Evolutionary conservation across 2,329 filamentous ascomycete species (phyloP).

Genomic region (Calonectria fujianensis): DNA sequence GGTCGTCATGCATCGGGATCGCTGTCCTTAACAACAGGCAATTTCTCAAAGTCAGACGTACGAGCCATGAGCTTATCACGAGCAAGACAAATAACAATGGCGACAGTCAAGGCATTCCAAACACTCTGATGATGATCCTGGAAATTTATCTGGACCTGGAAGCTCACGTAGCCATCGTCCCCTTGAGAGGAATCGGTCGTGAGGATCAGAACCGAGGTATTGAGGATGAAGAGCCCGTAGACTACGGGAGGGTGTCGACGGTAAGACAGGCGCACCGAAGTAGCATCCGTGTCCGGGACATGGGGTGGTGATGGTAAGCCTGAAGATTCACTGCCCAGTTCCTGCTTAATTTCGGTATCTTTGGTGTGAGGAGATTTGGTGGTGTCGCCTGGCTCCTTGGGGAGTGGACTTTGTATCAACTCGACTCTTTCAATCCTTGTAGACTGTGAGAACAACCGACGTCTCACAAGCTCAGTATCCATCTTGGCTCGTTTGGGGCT

Average conservation of each 20-base stretch:
- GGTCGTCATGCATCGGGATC: conserved; percentile 61
- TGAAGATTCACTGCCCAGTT: not conserved
- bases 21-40: conserved; percentile 57
- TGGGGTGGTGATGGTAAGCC: not conserved
- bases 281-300: conserved; percentile 38
- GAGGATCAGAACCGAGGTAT: conserved; percentile 62
- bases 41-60: conserved; percentile 60
- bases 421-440: conserved; percentile 36
- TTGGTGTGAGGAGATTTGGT: not conserved
- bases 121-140: conserved; percentile 63
- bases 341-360: not conserved
- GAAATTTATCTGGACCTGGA: conserved; percentile 65
- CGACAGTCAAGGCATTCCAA: conserved; percentile 67
- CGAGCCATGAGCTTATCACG: conserved; percentile 62
- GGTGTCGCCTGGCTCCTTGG: conserved; percentile 10
- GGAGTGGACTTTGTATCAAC: conserved; percentile 17
- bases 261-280: conserved; percentile 46
- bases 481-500: conserved; percentile 29
- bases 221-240: conserved; percentile 66
- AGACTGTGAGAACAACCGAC: conserved; percentile 31
- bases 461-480: conserved; percentile 41
- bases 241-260: conserved; percentile 62
- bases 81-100: conserved; percentile 63
- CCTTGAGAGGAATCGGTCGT: conserved; percentile 63
- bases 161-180: conserved; percentile 62